phyloP scores from a whole-genome alignment of 2,329 filamentous ascomycete genomes.

The Exophiala aquamarina region DNA sequence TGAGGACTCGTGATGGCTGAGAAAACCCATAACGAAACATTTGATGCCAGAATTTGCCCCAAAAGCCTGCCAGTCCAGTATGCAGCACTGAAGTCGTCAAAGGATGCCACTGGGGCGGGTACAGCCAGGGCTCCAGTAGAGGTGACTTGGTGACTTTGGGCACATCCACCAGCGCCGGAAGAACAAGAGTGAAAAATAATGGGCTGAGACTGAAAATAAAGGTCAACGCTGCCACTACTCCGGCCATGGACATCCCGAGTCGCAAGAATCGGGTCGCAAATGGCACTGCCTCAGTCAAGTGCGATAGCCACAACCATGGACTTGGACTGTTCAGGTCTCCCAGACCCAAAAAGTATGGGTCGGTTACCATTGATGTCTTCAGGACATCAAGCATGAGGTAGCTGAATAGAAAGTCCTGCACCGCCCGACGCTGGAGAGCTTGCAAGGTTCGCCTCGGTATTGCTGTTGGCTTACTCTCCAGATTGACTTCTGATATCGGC shows the following conservation, averaged over 20 bases:
- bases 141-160: slow-evolving; percentile 56
- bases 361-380: slow-evolving; percentile 68
- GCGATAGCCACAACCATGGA: slow-evolving; percentile 21
- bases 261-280: slow-evolving; percentile 54
- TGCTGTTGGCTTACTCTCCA: slow-evolving; percentile 15
- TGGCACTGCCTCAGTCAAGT: slow-evolving; percentile 7
- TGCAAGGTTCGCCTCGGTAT: slow-evolving; percentile 9
- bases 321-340: slow-evolving; percentile 49
- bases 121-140: slow-evolving; percentile 61
- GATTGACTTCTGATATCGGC: slow-evolving; percentile 26
- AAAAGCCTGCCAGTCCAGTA: slow-evolving; percentile 74
- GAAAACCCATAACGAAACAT: slow-evolving; percentile 68
- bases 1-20: slow-evolving; percentile 31
- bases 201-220: slow-evolving; percentile 62
- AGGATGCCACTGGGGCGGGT: slow-evolving; percentile 58
- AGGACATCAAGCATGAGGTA: slow-evolving; percentile 71
- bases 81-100: slow-evolving; percentile 47
- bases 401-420: slow-evolving; percentile 45
- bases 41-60: slow-evolving; percentile 90
- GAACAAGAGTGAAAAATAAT: slow-evolving; percentile 56
- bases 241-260: slow-evolving; percentile 55
- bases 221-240: slow-evolving; percentile 61
- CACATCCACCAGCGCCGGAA: slow-evolving; percentile 48
- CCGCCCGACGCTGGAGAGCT: slow-evolving; percentile 12
- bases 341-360: slow-evolving; percentile 72